These are phyloP conservation scores for Nicotiana benthamiana DNA, from an alignment of 257 asterid species.

Conservation along the genomic window DNA sequence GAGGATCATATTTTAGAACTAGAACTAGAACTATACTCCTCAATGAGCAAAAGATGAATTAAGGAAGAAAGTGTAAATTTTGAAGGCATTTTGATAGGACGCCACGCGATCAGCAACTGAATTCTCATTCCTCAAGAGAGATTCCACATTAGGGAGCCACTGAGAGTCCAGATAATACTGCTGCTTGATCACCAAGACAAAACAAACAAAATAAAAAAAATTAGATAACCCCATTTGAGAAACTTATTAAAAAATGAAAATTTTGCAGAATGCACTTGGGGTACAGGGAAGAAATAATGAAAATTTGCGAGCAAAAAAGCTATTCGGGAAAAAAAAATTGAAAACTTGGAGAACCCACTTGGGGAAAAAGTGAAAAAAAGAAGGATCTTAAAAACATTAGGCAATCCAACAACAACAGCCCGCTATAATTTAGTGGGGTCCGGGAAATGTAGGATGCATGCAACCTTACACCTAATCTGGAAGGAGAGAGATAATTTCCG, in stretches of 20 bases:
- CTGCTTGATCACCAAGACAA: conserved; percentile 19
- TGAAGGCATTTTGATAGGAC: conserved; percentile 70
- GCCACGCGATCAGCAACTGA: conserved; percentile 48
- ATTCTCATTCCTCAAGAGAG: conserved; percentile 33
- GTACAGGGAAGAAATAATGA: too few relatives aligned
- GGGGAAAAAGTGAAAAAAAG: too few relatives aligned
- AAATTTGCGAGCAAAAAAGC: too few relatives aligned
- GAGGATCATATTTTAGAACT: conserved; percentile 32
- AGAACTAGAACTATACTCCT: conserved; percentile 36
- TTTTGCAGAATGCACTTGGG: too few relatives aligned
- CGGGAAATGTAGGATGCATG: too few relatives aligned
- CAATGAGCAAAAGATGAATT: conserved; percentile 50
- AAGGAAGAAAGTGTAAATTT: conserved; percentile 74
- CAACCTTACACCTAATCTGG: too few relatives aligned
- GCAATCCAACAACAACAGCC: too few relatives aligned
- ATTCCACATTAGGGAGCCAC: conserved; percentile 76
- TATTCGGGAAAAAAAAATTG: too few relatives aligned
- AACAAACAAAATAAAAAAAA: neutral
- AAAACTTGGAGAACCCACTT: too few relatives aligned
- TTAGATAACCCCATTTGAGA: neutral
- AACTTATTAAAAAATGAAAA: neutral
- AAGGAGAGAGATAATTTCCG: too few relatives aligned
- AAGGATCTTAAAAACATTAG: too few relatives aligned
- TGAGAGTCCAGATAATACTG: conserved; percentile 64
- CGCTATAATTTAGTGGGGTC: too few relatives aligned